Percentiles rank a stretch among this genome's conserved stretches.
Conservation (phyloP, 1,284 basidiomycete genomes). For the Puccinia polysora region DNA sequence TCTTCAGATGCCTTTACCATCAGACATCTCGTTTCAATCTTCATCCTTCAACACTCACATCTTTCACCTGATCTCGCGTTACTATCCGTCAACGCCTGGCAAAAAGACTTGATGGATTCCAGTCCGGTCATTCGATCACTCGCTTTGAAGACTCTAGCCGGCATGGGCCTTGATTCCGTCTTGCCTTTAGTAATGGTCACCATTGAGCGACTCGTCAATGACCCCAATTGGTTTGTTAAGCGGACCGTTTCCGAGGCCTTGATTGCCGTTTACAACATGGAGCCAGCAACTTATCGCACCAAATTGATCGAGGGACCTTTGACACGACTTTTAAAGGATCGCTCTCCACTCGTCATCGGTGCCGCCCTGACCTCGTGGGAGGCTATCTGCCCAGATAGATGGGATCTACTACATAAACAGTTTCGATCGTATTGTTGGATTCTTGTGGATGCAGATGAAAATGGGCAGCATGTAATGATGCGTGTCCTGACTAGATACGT, state of each 20-base stretch:
- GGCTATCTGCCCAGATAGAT: constrained; percentile 71
- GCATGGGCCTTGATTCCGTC: constrained; percentile 49
- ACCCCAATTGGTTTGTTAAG: constrained; percentile 50
- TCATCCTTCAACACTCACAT: constrained; percentile 85
- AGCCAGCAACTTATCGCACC: constrained; percentile 13
- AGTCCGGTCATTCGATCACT: constrained; percentile 67
- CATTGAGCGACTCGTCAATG: constrained; percentile 47
- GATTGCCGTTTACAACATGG: constrained; percentile 37
- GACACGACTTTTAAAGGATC: constrained; percentile 69
- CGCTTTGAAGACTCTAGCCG: constrained; percentile 49
- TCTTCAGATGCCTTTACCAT: constrained; percentile 87
- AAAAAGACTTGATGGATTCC: constrained; percentile 86
- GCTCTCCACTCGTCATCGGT: constrained; percentile 81
- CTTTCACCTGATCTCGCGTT: constrained; percentile 89
- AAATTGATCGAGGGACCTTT: constrained; percentile 40
- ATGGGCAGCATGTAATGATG: constrained; percentile 81
- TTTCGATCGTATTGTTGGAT: constrained; percentile 78
- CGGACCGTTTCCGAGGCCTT: constrained; percentile 48
- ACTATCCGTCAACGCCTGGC: constrained; percentile 96
- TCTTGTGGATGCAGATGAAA: constrained; percentile 87
- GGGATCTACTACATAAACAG: constrained; percentile 81
- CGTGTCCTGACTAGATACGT: constrained; percentile 77
- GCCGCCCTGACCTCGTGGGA: constrained; percentile 79
- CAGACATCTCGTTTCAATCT: constrained; percentile 95
- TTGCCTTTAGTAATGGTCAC: constrained; percentile 49